Percentiles rank a stretch among this genome's conserved stretches.
These are phyloP conservation scores for Neurospora tetrasperma DNA, from an alignment of 495 filamentous ascomycete species.

Conservation along the genomic window DNA sequence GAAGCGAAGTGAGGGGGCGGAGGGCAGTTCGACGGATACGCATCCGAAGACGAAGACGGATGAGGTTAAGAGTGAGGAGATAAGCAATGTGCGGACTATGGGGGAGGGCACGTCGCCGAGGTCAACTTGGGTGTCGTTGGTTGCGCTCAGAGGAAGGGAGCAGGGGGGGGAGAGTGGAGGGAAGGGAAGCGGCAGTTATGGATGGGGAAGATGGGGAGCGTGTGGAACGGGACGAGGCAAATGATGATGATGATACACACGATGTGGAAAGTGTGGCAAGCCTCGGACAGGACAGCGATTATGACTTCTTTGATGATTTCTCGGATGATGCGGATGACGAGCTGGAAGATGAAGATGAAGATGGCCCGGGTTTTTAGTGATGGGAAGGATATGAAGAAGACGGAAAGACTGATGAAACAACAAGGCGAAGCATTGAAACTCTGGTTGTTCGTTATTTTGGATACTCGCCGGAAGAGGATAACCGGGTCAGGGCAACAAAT, in stretches of 20 bases:
- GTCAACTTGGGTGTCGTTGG: not conserved
- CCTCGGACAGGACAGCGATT: not conserved
- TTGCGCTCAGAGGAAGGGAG: not conserved
- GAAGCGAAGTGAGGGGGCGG: not conserved
- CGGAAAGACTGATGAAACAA: not conserved
- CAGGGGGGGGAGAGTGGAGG: not conserved
- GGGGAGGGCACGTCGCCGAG: not conserved
- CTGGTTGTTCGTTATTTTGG: not conserved
- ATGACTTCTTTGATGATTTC: not conserved
- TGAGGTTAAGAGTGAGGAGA: not conserved
- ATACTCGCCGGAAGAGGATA: not conserved
- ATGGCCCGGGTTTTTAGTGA: not conserved
- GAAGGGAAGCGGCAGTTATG: not conserved
- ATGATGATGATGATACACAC: not conserved
- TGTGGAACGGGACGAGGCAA: not conserved
- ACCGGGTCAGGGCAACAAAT: not conserved
- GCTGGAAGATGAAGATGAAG: constrained; percentile 26
- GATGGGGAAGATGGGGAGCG: not conserved
- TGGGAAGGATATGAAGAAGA: not conserved
- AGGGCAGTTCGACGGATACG: not conserved
- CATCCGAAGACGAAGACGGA: not conserved
- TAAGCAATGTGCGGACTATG: not conserved
- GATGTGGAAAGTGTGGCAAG: not conserved
- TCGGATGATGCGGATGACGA: constrained; percentile 32
- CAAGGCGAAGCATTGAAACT: not conserved